These are phyloP conservation scores for Trichomonas tenax DNA, from an alignment of 208 protist species.

Conservation along the genomic window DNA sequence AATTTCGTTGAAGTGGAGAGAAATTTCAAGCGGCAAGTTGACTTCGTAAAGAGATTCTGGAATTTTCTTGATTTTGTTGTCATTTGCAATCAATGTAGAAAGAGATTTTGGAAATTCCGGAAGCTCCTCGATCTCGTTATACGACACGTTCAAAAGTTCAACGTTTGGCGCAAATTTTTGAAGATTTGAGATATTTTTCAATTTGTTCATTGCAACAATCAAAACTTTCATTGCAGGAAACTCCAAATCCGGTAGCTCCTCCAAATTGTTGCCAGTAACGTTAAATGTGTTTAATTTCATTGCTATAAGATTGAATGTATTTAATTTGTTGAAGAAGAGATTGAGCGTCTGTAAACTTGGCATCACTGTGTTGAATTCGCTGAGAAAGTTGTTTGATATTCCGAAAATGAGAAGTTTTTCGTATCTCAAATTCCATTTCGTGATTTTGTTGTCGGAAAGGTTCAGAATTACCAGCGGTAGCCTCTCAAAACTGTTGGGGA, in stretches of 20 bases:
- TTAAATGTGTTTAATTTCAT: neutral
- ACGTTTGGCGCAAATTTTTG: neutral
- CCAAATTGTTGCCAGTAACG: neutral
- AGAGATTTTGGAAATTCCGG: neutral
- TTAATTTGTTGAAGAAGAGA: neutral
- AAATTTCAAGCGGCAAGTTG: neutral
- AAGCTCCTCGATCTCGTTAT: neutral
- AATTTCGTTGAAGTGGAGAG: neutral
- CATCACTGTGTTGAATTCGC: neutral
- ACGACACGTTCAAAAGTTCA: neutral
- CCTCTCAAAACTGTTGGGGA: neutral
- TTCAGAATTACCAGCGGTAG: neutral
- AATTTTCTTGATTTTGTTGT: neutral
- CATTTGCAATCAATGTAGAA: neutral
- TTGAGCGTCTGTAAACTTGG: neutral
- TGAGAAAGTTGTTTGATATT: neutral
- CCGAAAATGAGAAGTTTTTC: neutral
- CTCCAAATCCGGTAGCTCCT: neutral
- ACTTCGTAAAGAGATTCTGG: neutral
- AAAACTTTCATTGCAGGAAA: neutral
- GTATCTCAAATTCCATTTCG: neutral
- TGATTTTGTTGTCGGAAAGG: neutral
- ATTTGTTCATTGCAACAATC: neutral
- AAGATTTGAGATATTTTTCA: neutral
- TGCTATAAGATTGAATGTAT: neutral